These are phyloP conservation scores for Chlamydomonas applanata DNA, from an alignment of 139 green algal species.

Conservation along the genomic window DNA sequence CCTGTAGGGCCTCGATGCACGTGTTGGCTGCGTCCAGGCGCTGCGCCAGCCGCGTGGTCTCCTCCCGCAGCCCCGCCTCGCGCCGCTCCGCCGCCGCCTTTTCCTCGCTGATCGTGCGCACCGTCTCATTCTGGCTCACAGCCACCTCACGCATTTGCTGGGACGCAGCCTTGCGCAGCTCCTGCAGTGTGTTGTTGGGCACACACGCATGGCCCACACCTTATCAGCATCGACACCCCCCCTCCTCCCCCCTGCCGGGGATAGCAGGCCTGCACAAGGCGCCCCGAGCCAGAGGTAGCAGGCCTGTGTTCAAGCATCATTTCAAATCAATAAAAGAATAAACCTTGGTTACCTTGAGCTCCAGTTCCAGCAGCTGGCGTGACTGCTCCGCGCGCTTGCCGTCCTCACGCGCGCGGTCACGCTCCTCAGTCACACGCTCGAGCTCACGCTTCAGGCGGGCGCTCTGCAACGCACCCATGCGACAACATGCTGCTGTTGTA, in stretches of 20 bases:
- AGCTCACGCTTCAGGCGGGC: constrained; percentile 61
- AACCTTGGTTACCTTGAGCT: constrained; percentile 42
- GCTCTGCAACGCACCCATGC: constrained; percentile 27
- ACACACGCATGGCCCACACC: too few relatives aligned
- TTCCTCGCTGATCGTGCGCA: constrained; percentile 51
- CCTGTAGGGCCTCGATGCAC: constrained; percentile 28
- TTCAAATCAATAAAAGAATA: too few relatives aligned
- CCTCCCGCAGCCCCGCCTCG: constrained; percentile 31
- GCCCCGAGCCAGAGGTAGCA: too few relatives aligned
- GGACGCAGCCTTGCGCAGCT: constrained; percentile 51
- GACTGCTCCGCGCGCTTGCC: constrained; percentile 41
- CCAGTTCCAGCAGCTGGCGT: constrained; percentile 49
- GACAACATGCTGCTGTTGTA: too few relatives aligned
- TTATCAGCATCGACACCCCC: too few relatives aligned
- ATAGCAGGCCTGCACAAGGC: too few relatives aligned
- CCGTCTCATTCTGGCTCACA: constrained; percentile 53
- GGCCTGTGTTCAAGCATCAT: too few relatives aligned
- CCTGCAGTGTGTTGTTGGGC: constrained; percentile 21
- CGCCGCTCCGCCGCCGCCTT: constrained; percentile 31
- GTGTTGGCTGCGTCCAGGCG: constrained; percentile 17
- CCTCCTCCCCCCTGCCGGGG: too few relatives aligned
- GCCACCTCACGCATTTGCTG: constrained; percentile 57
- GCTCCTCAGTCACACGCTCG: constrained; percentile 67
- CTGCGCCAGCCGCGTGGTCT: constrained; percentile 9
- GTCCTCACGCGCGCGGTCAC: constrained; percentile 64